Conservation (phyloP, 2,329 filamentous ascomycete genomes). For the Macrophomina pseudophaseolina region DNA sequence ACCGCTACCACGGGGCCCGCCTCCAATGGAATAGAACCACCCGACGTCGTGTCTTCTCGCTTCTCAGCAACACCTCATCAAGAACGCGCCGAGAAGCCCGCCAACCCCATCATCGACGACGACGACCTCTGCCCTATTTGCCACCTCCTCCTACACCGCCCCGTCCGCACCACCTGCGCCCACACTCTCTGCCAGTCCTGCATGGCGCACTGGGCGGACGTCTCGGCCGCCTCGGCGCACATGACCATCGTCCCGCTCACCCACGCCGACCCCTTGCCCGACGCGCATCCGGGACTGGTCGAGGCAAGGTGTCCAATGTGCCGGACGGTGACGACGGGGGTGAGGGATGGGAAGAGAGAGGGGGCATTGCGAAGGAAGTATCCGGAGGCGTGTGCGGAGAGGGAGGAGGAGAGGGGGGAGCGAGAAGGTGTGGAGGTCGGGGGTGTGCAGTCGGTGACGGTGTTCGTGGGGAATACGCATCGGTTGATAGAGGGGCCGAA, state of each 20-base stretch:
- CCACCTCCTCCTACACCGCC: constrained; percentile 49
- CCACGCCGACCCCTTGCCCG: constrained; percentile 37
- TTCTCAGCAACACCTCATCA: too few relatives aligned
- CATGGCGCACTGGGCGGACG: constrained; percentile 54
- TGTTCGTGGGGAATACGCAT: constrained; percentile 54
- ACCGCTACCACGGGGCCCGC: not conserved
- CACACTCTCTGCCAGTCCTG: constrained; percentile 50
- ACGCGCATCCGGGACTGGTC: constrained; percentile 34
- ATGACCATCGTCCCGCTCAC: constrained; percentile 49
- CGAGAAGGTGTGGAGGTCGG: constrained; percentile 33
- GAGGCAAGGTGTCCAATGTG: constrained; percentile 55
- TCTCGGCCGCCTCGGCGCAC: constrained; percentile 44
- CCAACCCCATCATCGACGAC: constrained; percentile 35
- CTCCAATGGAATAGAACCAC: not conserved
- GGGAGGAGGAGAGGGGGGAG: constrained; percentile 37
- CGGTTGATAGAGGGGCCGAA: constrained; percentile 31
- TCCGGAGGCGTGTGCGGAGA: constrained; percentile 32
- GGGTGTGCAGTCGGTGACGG: constrained; percentile 46
- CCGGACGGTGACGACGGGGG: constrained; percentile 46
- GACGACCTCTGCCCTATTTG: constrained; percentile 55
- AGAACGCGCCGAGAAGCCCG: too few relatives aligned
- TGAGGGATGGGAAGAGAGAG: constrained; percentile 35
- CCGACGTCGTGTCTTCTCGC: not conserved
- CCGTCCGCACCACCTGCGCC: constrained; percentile 50
- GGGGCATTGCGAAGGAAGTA: constrained; percentile 42